A percentile compares a stretch with the other conserved stretches of the same genome.
Conservation (phyloP, 768 basidiomycete species). For the Phaeolepiota aurea region DNA sequence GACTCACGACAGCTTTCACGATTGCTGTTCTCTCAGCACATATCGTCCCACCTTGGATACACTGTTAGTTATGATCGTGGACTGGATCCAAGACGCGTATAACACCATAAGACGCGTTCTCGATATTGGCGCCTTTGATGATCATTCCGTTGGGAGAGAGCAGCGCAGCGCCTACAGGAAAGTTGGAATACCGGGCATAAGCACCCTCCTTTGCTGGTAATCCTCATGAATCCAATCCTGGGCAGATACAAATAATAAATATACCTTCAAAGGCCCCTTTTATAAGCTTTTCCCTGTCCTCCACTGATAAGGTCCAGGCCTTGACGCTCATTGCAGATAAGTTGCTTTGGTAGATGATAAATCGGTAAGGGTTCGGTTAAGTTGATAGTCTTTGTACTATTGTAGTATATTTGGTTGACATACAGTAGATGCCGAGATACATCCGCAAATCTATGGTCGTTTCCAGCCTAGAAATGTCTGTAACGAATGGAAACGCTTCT, state of each 20-base stretch:
- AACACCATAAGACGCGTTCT: conserved; percentile 87
- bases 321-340: conserved; percentile 14
- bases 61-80: no score
- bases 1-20: conserved; percentile 84
- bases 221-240: neutral
- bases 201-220: conserved; percentile 62
- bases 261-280: conserved; percentile 52
- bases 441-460: no score
- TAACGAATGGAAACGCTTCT: no score
- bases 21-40: conserved; percentile 95
- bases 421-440: no score
- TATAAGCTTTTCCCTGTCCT: conserved; percentile 43
- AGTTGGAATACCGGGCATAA: conserved; percentile 85
- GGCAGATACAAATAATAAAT: neutral
- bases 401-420: no score
- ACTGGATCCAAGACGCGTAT: no score
- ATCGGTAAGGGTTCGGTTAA: no score
- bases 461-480: no score
- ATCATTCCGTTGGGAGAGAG: conserved; percentile 61
- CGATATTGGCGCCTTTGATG: conserved; percentile 84
- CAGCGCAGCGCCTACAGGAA: conserved; percentile 87
- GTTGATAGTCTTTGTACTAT: no score
- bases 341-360: no score
- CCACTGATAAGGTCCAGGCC: conserved; percentile 26
- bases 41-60: conserved; percentile 71